A percentile compares a stretch with the other conserved stretches of the same genome.
phyloP scores from a whole-genome alignment of 495 filamentous ascomycete genomes.

The Cudoniella acicularis region DNA sequence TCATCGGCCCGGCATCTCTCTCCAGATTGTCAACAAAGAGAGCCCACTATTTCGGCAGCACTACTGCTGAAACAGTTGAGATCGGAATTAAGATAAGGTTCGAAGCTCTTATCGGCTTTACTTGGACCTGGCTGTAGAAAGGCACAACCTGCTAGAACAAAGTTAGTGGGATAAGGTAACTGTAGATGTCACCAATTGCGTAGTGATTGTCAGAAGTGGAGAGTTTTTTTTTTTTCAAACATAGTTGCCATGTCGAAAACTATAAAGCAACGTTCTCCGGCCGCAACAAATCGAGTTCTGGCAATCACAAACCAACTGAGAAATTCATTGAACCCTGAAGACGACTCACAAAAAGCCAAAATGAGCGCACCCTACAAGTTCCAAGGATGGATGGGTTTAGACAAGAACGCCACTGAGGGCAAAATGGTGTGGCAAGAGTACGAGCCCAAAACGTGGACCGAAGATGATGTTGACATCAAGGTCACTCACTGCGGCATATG shows the following conservation, averaged over 20 bases:
- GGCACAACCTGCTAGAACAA: background rate
- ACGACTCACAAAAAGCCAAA: conserved; percentile 17
- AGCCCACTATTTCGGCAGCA: background rate
- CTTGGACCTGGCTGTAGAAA: background rate
- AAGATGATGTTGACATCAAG: conserved; percentile 74
- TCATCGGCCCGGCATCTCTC: background rate
- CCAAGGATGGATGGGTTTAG: conserved; percentile 76
- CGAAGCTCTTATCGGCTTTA: background rate
- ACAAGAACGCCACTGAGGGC: conserved; percentile 53
- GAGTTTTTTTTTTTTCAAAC: background rate
- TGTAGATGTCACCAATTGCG: background rate
- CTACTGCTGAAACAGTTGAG: background rate
- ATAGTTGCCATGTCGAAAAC: conserved; percentile 8
- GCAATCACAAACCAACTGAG: conserved; percentile 22
- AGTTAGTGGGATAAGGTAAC: background rate
- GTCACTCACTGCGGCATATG: conserved; percentile 85
- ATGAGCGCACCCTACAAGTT: conserved; percentile 44
- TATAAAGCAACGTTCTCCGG: conserved; percentile 11
- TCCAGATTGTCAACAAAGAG: too few relatives aligned
- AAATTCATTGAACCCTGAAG: conserved; percentile 14
- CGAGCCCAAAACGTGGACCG: conserved; percentile 73
- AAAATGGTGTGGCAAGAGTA: conserved; percentile 71
- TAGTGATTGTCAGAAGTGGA: background rate
- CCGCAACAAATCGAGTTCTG: conserved; percentile 19
- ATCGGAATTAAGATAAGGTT: background rate